Percentiles rank a stretch among this genome's conserved stretches.
phyloP scores from a whole-genome alignment of 2,329 filamentous ascomycete species.

The Pseudocercospora fuligena region DNA sequence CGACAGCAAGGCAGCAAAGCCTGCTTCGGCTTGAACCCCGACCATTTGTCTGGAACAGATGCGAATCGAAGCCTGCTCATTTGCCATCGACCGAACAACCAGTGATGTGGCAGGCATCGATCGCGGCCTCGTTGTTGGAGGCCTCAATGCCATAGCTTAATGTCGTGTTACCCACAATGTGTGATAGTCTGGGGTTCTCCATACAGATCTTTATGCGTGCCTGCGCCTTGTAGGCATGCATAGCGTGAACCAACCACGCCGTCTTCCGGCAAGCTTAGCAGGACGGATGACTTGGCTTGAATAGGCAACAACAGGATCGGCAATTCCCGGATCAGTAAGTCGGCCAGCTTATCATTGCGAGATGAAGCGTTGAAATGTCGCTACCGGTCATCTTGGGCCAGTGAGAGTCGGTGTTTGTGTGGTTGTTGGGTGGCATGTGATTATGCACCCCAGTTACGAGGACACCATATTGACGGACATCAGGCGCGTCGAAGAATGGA shows the following conservation, averaged over 20 bases:
- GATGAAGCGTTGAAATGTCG: background rate
- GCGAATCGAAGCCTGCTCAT: background rate
- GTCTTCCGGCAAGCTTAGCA: background rate
- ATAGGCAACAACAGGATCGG: conserved; percentile 2
- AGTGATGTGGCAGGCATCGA: background rate
- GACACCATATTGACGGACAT: conserved; percentile 1
- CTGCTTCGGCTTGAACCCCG: background rate
- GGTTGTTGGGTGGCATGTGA: conserved; percentile 9
- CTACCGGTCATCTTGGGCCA: conserved; percentile 1
- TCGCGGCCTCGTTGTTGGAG: background rate
- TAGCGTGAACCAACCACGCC: conserved; percentile 9
- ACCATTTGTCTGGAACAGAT: background rate
- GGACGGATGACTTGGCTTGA: conserved; percentile 9
- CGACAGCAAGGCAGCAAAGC: background rate
- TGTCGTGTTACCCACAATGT: conserved; percentile 3
- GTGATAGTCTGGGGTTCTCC: conserved; percentile 1
- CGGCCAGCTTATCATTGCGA: conserved; percentile 1
- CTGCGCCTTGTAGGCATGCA: background rate
- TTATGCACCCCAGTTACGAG: conserved; percentile 8
- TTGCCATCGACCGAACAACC: background rate
- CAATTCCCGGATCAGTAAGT: background rate
- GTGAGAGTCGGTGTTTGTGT: background rate
- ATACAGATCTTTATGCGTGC: background rate
- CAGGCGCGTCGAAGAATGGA: conserved; percentile 5
- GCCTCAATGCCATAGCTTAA: conserved; percentile 4